Base-by-base conservation (phyloP, 148 eudicot genomes). In the Fallopia convolvulus region DNA sequence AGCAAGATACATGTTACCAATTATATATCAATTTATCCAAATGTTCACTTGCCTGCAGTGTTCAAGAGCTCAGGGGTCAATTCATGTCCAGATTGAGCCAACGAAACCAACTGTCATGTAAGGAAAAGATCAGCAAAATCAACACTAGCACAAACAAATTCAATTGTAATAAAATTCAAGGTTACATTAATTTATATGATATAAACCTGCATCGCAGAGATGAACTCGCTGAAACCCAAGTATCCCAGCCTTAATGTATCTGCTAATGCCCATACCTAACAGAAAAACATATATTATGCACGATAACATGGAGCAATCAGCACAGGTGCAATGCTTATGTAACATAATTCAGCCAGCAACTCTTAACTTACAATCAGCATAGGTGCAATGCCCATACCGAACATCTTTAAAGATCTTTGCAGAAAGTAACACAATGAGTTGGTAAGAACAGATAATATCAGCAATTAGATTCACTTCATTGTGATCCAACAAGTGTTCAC, bases 181-280 rank as follows among this genome's bases (percentile, higher is more conserved):
- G 30, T 4, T n/a, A 50, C 26, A 60, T 12, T 11, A 20, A 42
- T 73, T 42, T 21, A 44, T 20, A 66, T 78, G 56, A 39, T 44
- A 23, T 33, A 74, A 76, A 91, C 98, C 96, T 93, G 93, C 98
- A 93, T 91, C 73, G 98, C 98, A 73, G 91, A 84, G 76, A 93
- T 78, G 52, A 93, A 93, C 81, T 93, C 92, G 74, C 83, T 85
- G 36, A 91, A 85, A 13, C 93, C 92, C 75, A 93, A 74, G 81
- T 79, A 91, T 8, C 98, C 98, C 79, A 91, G 94, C 58, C 94
- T 82, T 75, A 84, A 88, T 21, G 97, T 80, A 81, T 93, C 98
- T 30, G 97, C 93, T 75, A 88, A 73, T 47, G 92, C 98, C 98
- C 98, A 93, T 44, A 92, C 90, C 97, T 92, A 75, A 47, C 55